Percentiles rank a stretch among this genome's conserved stretches.
Conservation (phyloP, 2,329 filamentous ascomycete species). For the Stenocarpella maydis region DNA sequence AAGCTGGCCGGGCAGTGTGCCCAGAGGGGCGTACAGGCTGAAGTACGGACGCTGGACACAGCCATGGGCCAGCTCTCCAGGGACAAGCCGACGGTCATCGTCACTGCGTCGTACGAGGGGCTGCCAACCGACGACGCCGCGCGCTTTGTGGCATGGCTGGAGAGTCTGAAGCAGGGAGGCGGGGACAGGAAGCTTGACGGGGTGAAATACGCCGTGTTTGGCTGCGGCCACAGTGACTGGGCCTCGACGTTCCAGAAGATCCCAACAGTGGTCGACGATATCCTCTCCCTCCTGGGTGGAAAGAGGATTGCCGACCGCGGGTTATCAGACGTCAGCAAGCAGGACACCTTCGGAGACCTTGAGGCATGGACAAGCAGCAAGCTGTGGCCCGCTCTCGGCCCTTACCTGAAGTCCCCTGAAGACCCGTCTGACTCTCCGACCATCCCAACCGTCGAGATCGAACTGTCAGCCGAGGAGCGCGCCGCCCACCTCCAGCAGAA, state of each 20-base stretch:
- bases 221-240: conserved; percentile 67
- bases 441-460: conserved; percentile 44
- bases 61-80: conserved; percentile 67
- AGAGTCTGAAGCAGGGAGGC: conserved; percentile 49
- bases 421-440: background rate
- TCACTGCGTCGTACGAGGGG: conserved; percentile 76
- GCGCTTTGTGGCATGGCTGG: conserved; percentile 73
- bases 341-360: conserved; percentile 70
- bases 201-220: conserved; percentile 72
- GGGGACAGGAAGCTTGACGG: conserved; percentile 55
- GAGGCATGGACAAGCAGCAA: conserved; percentile 69
- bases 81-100: conserved; percentile 69
- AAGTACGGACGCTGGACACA: conserved; percentile 65
- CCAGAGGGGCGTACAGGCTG: conserved; percentile 65
- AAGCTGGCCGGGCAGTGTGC: conserved; percentile 65
- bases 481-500: conserved; percentile 66
- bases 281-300: conserved; percentile 56
- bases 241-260: conserved; percentile 69
- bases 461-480: conserved; percentile 60
- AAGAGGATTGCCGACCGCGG: conserved; percentile 57
- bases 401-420: conserved; percentile 41
- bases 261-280: conserved; percentile 66
- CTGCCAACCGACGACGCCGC: conserved; percentile 74
- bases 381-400: conserved; percentile 57
- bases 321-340: conserved; percentile 63